Conservation (phyloP, 768 basidiomycete genomes). For the Pleurotus tuoliensis region DNA sequence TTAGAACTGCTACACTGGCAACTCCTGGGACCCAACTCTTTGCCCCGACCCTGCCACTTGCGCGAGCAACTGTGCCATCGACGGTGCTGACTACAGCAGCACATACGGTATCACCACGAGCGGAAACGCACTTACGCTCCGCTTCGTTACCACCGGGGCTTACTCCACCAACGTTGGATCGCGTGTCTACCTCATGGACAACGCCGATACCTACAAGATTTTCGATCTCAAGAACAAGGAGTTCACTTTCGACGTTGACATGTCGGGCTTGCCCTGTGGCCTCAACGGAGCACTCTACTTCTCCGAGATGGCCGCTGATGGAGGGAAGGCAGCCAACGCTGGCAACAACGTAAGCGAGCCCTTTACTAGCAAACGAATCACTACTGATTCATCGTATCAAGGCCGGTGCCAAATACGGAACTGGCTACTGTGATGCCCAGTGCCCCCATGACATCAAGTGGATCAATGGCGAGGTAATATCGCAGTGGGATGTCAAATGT, state of each 20-base stretch:
- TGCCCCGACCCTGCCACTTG: slow-evolving; percentile 31
- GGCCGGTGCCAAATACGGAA: slow-evolving; percentile 31
- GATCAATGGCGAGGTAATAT: slow-evolving; percentile 40
- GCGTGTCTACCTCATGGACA: slow-evolving; percentile 32
- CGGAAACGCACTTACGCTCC: slow-evolving; percentile 27
- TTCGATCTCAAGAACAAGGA: slow-evolving; percentile 34
- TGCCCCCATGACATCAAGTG: slow-evolving; percentile 47
- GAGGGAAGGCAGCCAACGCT: slow-evolving; percentile 32
- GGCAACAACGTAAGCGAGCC: slow-evolving; percentile 24
- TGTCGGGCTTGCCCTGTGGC: slow-evolving; percentile 41
- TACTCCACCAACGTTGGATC: slow-evolving; percentile 16
- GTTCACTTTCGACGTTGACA: slow-evolving; percentile 46
- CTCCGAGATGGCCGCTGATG: slow-evolving; percentile 40
- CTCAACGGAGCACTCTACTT: slow-evolving; percentile 52
- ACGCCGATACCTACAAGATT: slow-evolving; percentile 22
- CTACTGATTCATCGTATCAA: slow-evolving; percentile 7
- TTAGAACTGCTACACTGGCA: slow-evolving; percentile 34
- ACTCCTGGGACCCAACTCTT: slow-evolving; percentile 34
- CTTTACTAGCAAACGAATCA: background rate
- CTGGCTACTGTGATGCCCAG: slow-evolving; percentile 25
- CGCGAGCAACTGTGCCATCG: slow-evolving; percentile 13
- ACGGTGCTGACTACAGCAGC: slow-evolving; percentile 28
- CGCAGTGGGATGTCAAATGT: slow-evolving; percentile 22
- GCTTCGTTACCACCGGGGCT: slow-evolving; percentile 25
- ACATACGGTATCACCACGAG: slow-evolving; percentile 34